Evolutionary conservation across 352 stramenopile genomes (phyloP), one percentile per base, ranked within the genome.

Genomic region (Globisporangium middletonii): DNA sequence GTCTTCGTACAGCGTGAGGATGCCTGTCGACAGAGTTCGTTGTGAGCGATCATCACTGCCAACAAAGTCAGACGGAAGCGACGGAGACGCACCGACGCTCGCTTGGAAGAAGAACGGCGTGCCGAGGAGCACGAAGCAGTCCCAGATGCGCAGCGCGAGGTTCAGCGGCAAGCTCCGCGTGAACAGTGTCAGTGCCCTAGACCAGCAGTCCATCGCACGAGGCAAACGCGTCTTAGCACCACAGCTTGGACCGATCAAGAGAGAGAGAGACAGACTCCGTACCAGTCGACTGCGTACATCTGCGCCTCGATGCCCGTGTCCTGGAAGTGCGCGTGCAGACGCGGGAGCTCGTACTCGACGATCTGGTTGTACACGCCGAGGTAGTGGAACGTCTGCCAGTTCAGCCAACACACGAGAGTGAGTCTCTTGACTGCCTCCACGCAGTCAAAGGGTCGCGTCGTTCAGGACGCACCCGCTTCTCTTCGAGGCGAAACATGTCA

Each of bases 271-370:
- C 0, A 16, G 48, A 64, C 77, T 12, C 5, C 33, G 53, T 68
- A 91, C 83, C 85, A 94, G 64, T 94, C 83, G 16, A 94, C 81
- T 0, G 83, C 77, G 59, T 94, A 94, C 85, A 94, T 94, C 67
- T 91, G 79, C 15, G 82, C 74, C 35, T 93, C 83, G 37, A 94
- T 94, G 53, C 85, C 85, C 6, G 68, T 54, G 13, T 83, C 64
- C 46, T 91, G 62, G 58, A 94, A 92, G 49, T 94, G 78, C 0
- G 64, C 64, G 18, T 80, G 64, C 33, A 94, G 49, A 16, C 53
- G 43, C 11, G 85, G 85, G 47, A 94, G 64, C 62, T 93, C 83
- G 57, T 89, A 86, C 60, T 89, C 69, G n/a, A 94, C 56, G 42
- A 94, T 86, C 43, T 79, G 68, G 48, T 93, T 86, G 67, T 92